Percentiles rank a stretch among this genome's conserved stretches.
These are phyloP conservation scores for Croton laevigatus DNA, from an alignment of 441 rosid species.

Conservation along the genomic window DNA sequence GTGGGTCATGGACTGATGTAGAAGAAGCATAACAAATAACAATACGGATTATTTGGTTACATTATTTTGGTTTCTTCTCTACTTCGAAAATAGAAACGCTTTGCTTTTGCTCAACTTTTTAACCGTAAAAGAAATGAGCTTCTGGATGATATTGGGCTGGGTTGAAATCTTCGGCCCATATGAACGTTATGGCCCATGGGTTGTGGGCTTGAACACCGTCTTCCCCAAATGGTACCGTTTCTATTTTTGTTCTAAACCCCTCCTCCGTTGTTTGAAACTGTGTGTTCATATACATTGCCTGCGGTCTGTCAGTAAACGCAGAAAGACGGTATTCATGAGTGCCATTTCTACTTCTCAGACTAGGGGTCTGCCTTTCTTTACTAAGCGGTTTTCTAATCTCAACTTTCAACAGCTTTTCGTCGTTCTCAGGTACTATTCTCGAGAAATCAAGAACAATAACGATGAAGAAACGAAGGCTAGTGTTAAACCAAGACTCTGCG, in stretches of 20 bases:
- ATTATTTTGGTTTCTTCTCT: not conserved
- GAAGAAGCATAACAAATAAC: not conserved
- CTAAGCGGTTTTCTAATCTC: conserved; percentile 5
- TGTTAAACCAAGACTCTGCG: conserved; percentile 18
- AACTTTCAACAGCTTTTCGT: conserved; percentile 4
- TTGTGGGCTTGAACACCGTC: too few relatives aligned
- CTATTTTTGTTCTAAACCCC: too few relatives aligned
- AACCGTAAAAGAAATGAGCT: too few relatives aligned
- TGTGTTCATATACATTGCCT: too few relatives aligned
- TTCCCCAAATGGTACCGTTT: too few relatives aligned
- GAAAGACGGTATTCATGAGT: not conserved
- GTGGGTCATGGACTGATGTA: conserved; percentile 1
- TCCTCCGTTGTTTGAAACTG: too few relatives aligned
- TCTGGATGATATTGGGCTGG: too few relatives aligned
- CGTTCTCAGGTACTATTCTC: conserved; percentile 23
- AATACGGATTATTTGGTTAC: not conserved
- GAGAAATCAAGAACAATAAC: conserved; percentile 1
- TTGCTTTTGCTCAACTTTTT: too few relatives aligned
- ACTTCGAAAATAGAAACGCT: not conserved
- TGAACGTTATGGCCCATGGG: too few relatives aligned
- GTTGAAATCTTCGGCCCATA: too few relatives aligned
- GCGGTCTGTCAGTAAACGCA: not conserved
- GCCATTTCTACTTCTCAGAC: not conserved
- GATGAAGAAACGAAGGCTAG: conserved; percentile 16
- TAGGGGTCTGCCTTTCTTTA: not conserved